These are phyloP conservation scores for Saksenaea oblongispora DNA, from an alignment of 371 early-diverging fungal species.

Conservation along the genomic window DNA sequence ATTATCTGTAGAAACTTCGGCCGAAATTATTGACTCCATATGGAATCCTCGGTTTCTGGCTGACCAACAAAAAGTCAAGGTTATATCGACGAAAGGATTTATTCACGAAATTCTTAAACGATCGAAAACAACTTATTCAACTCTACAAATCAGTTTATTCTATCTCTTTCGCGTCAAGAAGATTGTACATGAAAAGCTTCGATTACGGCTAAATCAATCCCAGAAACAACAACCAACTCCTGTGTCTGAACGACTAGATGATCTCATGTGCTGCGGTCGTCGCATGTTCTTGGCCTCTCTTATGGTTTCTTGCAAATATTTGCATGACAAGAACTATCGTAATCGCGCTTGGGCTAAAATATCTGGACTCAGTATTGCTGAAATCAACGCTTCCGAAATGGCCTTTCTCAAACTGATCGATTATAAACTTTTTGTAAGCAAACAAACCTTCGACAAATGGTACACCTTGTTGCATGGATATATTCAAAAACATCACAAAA, in stretches of 20 bases:
- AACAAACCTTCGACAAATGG: slow-evolving; percentile 65
- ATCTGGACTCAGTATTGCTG: slow-evolving; percentile 60
- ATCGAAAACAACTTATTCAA: slow-evolving; percentile 73
- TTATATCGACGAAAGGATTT: slow-evolving; percentile 49
- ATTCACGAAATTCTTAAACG: slow-evolving; percentile 74
- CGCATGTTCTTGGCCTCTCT: slow-evolving; percentile 73
- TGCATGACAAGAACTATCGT: slow-evolving; percentile 70
- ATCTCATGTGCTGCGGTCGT: slow-evolving; percentile 61
- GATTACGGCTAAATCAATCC: slow-evolving; percentile 2
- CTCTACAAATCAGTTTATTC: slow-evolving; percentile 70
- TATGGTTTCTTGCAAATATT: slow-evolving; percentile 71
- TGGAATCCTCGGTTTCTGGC: slow-evolving; percentile 32
- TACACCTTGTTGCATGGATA: slow-evolving; percentile 56
- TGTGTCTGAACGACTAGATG: slow-evolving; percentile 19
- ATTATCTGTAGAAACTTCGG: slow-evolving; percentile 21
- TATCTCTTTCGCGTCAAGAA: slow-evolving; percentile 57
- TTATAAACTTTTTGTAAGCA: slow-evolving; percentile 69
- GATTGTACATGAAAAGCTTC: slow-evolving; percentile 33
- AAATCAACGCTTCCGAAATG: slow-evolving; percentile 74
- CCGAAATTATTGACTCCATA: slow-evolving; percentile 41
- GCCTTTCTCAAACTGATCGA: slow-evolving; percentile 68
- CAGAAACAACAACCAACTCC: slow-evolving; percentile 8
- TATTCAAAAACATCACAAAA: slow-evolving; percentile 14
- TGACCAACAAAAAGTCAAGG: slow-evolving; percentile 40
- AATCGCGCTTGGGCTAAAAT: slow-evolving; percentile 77